A percentile compares a stretch with the other conserved stretches of the same genome.
These are phyloP conservation scores for Pythium coloratum DNA, from an alignment of 352 stramenopile species.

Conservation along the genomic window DNA sequence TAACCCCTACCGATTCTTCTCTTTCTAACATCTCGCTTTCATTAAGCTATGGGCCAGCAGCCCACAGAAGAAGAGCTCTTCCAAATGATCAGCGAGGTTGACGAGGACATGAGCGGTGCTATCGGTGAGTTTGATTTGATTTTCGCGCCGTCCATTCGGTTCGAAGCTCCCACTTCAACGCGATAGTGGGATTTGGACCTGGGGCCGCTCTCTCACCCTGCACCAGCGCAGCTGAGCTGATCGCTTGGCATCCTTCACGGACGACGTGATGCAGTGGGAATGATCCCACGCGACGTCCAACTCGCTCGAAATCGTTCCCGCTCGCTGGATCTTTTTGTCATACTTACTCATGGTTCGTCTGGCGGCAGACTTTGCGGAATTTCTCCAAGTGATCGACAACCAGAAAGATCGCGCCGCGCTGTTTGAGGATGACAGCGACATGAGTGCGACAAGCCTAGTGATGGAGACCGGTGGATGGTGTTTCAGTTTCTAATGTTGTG, in stretches of 20 bases:
- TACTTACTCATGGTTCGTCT: neutral
- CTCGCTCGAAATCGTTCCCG: neutral
- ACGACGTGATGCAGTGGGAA: neutral
- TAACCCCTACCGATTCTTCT: neutral
- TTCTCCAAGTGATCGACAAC: constrained; percentile 98
- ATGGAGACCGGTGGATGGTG: no score
- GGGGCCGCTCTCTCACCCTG: neutral
- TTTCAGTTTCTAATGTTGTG: no score
- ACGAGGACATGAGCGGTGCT: constrained; percentile 92
- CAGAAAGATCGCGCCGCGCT: constrained; percentile 95
- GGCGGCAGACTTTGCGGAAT: constrained; percentile 95
- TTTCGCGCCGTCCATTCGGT: constrained; percentile 5
- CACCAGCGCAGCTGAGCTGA: neutral
- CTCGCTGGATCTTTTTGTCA: neutral
- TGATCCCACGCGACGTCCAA: neutral
- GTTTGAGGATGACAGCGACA: constrained; percentile 97
- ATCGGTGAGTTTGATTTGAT: constrained; percentile 60
- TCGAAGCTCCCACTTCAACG: neutral
- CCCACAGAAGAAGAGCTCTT: constrained; percentile 98
- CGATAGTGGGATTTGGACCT: neutral
- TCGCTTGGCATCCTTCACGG: neutral
- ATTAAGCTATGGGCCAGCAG: constrained; percentile 93
- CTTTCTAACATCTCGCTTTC: neutral
- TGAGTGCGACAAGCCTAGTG: constrained; percentile 60
- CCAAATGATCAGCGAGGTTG: constrained; percentile 93